Conservation (phyloP, 495 filamentous ascomycete genomes). For the Aspergillus haitiensis region DNA sequence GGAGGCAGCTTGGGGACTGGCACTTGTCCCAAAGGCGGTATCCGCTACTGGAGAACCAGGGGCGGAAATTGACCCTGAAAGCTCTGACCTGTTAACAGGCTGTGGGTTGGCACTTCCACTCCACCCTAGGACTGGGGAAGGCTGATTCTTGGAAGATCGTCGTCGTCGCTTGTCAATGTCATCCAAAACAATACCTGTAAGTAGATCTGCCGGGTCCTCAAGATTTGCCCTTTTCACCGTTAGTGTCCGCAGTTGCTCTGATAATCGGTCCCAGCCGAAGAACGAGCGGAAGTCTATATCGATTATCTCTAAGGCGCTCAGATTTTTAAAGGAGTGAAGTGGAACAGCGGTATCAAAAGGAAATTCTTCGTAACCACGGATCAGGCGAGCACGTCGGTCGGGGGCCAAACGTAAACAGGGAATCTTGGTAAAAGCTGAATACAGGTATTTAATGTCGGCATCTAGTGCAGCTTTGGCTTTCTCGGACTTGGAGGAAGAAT, state of each 20-base stretch:
- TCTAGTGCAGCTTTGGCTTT: slow-evolving; percentile 82
- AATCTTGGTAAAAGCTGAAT: slow-evolving; percentile 98
- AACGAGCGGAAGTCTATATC: slow-evolving; percentile 96
- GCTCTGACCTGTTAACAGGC: slow-evolving; percentile 58
- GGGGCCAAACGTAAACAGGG: slow-evolving; percentile 85
- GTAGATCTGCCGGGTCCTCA: slow-evolving; percentile 85
- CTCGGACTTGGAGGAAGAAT: slow-evolving; percentile 74
- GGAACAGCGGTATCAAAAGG: slow-evolving; percentile 98
- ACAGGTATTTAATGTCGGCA: slow-evolving; percentile 89
- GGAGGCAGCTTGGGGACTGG: slow-evolving; percentile 44
- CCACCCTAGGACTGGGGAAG: slow-evolving; percentile 71
- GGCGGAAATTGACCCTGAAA: slow-evolving; percentile 54
- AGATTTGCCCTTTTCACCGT: slow-evolving; percentile 84
- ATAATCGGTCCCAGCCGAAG: slow-evolving; percentile 91
- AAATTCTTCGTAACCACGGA: slow-evolving; percentile 94
- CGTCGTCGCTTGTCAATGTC: slow-evolving; percentile 90
- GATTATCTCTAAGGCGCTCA: slow-evolving; percentile 87
- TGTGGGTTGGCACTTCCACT: slow-evolving; percentile 42
- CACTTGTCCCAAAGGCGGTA: slow-evolving; percentile 44
- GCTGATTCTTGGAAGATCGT: slow-evolving; percentile 79
- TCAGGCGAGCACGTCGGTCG: slow-evolving; percentile 83
- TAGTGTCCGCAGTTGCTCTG: slow-evolving; percentile 86
- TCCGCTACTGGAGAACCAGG: slow-evolving; percentile 65
- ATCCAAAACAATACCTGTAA: slow-evolving; percentile 90
- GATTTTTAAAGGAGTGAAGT: slow-evolving; percentile 90